Percentiles rank a stretch among this genome's conserved stretches.
These are phyloP conservation scores for Pisolithus microcarpus DNA, from an alignment of 768 basidiomycete species.

Conservation along the genomic window DNA sequence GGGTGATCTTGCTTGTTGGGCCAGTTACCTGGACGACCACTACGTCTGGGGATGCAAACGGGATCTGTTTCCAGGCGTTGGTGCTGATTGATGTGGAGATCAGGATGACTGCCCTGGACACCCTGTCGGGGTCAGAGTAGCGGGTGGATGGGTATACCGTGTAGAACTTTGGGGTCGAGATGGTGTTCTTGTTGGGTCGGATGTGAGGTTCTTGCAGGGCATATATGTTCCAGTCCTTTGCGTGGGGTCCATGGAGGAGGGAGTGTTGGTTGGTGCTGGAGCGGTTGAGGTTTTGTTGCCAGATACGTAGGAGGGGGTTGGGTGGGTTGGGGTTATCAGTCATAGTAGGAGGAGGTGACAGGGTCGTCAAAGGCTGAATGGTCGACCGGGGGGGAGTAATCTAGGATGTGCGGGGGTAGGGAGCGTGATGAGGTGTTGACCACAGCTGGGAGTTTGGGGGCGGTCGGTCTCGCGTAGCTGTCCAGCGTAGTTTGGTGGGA, in stretches of 20 bases:
- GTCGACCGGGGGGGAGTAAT: no score
- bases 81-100: constrained; percentile 13
- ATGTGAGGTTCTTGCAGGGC: background rate
- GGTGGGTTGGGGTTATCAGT: no score
- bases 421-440: no score
- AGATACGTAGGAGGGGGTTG: constrained; percentile 11
- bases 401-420: no score
- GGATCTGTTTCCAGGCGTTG: constrained; percentile 16
- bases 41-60: constrained; percentile 15
- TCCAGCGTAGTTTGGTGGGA: no score
- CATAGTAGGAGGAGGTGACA: background rate
- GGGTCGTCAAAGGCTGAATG: background rate
- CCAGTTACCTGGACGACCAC: constrained; percentile 11
- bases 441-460: no score
- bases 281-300: constrained; percentile 26
- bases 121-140: background rate
- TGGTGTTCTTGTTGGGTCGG: background rate
- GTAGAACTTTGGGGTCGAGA: background rate
- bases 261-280: constrained; percentile 8
- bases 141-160: background rate
- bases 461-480: no score
- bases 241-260: constrained; percentile 7
- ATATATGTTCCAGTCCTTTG: no score
- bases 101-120: constrained; percentile 11
- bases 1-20: background rate